Base-by-base conservation (phyloP, 2,329 filamentous ascomycete species). In the Metarhizium brunneum region DNA sequence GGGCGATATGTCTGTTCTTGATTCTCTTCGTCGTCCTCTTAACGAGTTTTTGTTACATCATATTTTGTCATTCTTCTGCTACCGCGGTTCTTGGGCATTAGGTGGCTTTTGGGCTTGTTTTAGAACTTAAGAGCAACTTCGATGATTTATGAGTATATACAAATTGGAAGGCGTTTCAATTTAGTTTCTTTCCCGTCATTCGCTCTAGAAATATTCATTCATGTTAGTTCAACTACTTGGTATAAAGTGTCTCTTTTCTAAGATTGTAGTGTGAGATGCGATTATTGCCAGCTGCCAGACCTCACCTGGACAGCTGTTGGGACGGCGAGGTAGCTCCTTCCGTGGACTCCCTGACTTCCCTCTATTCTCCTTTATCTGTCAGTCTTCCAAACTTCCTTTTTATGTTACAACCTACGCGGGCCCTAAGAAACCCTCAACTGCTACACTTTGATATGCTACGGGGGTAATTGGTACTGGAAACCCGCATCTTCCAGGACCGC, bases 1-100 rank as follows among this genome's bases (percentile, higher is more conserved):
- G 56, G 62, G 55, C 56, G 58, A 57, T 57, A 60, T 63, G 38
- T 16, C 20, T 20, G 59, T 60, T 60, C 61, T 59, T 65, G n/a
- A 48, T 48, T 13, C 2, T 40, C 30, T 8, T n/a, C 14, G 25
- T n/a, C 43, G 16, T 40, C 18, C 7, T 60, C 53, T 49, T 53
- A 6, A 43, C 49, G 55, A 54, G 54, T 61, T 59, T 56, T 58
- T 54, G 58, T 62, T 55, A 57, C 54, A 59, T 57, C 52, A 54
- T 55, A 20, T 29, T 50, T 47, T 49, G 51, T 40, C 49, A 14
- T 29, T 32, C 4, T 25, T 40, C 45, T 30, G 45, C 45, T 48
- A 48, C 14, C 43, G 42, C 38, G 18, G 25, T 30, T 53, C n/a
- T 53, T 38, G 6, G 48, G 40, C 42, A 47, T 42, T 29, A 40